Evolutionary conservation across 495 filamentous ascomycete species (phyloP).

Genomic region (Penicillium goetzii): DNA sequence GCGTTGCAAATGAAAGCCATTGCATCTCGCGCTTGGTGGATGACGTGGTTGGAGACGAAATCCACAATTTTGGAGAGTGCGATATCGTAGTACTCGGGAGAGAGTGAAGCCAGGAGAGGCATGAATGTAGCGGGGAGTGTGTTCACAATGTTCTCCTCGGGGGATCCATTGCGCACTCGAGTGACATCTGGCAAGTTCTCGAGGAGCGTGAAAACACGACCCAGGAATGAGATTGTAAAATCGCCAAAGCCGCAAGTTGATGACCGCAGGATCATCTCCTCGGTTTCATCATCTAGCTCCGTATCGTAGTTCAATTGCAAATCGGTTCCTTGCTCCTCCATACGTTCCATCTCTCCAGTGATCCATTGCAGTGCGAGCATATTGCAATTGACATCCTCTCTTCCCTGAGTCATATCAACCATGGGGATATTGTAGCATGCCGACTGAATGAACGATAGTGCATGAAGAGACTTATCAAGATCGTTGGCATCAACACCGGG

Average conservation of each 20-base stretch:
- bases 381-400: conserved; percentile 69
- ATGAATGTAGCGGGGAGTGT: conserved; percentile 90
- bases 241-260: conserved; percentile 93
- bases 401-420: conserved; percentile 73
- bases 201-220: conserved; percentile 90
- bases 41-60: conserved; percentile 94
- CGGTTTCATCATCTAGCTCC: conserved; percentile 81
- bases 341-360: conserved; percentile 84
- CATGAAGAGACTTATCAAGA: conserved; percentile 92
- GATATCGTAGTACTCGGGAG: conserved; percentile 89
- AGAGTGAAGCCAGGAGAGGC: conserved; percentile 88
- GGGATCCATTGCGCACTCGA: conserved; percentile 82
- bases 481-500: conserved; percentile 98
- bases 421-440: conserved; percentile 96
- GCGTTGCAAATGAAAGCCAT: conserved; percentile 99
- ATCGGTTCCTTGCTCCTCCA: conserved; percentile 85
- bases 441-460: conserved; percentile 90
- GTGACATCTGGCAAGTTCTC: conserved; percentile 94
- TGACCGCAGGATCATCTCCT: conserved; percentile 90
- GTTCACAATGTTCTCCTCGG: conserved; percentile 97
- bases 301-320: conserved; percentile 83
- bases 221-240: conserved; percentile 86
- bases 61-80: conserved; percentile 87
- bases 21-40: conserved; percentile 95
- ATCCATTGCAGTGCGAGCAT: conserved; percentile 93